Base-by-base conservation (phyloP, 805 yeast genomes). In the Wickerhamomyces ciferrii region DNA sequence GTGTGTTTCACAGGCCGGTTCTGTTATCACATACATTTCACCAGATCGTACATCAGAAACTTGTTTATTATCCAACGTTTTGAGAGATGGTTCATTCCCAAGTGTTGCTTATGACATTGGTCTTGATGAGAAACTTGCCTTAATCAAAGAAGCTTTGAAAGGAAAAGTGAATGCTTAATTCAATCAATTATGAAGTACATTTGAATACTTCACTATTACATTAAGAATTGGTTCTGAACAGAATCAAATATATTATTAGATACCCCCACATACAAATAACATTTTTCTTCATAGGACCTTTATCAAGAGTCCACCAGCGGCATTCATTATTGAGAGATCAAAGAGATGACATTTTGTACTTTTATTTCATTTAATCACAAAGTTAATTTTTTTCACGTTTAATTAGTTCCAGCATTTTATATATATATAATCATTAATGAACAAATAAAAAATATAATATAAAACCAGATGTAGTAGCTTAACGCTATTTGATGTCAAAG, bases 21-120 rank as follows among this genome's bases (percentile, higher is more conserved):
- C 77, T 49, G 79, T 80, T 40, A 75, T 92, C 18, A 87, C 95
- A 24, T 89, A 89, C 56, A 83, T 92, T 44, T 87, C 91, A 3
- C 91, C 94, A 35, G 75, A 78, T 47, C 79, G 88, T 59, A 78
- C 79, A 46, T 82, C 86, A 45, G 81, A 80, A 61, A 84, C 92
- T 2, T 79, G 78, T 53, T 81, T 84, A 32, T 59, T 79, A 46
- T 68, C 70, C 19, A 72, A 72, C 43, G 71, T 75, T 10, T 53
- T 82, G 59, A 72, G 69, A 48, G 63, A 67, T 39, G 78, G 79
- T 8, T 69, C 67, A 36, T 67, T 74, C 52, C 76, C 79, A 42
- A 76, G 71, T 46, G 66, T 65, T 39, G 67, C 64, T 47, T 72
- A 75, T 49, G 71, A 69, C 39, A 72, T 76, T 50, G 71, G 71